A percentile compares a stretch with the other conserved stretches of the same genome.
Evolutionary conservation across 2,329 filamentous ascomycete genomes (phyloP).

Genomic region (Aspergillus texensis): DNA sequence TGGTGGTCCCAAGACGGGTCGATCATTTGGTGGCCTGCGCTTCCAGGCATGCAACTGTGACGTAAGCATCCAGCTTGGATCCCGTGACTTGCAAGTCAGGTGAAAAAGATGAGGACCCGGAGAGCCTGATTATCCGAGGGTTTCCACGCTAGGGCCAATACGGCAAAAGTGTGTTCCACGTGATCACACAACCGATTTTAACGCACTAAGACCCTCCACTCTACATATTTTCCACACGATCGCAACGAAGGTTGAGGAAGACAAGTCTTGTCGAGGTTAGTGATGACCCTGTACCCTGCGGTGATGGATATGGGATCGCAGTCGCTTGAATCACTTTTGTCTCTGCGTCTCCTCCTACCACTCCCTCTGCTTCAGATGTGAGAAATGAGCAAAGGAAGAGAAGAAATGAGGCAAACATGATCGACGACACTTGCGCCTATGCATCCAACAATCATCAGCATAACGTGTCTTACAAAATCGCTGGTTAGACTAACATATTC

Average conservation of each 20-base stretch:
- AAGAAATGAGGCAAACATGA: conserved; percentile 5
- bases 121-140: conserved; percentile 12
- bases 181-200: conserved; percentile 47
- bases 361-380: neutral
- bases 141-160: conserved; percentile 14
- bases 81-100: conserved; percentile 1
- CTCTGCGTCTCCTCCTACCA: neutral
- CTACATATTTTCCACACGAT: conserved; percentile 30
- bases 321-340: neutral
- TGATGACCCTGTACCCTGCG: conserved; percentile 16
- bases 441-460: neutral
- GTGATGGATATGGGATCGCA: neutral
- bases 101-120: neutral
- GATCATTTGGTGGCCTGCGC: neutral
- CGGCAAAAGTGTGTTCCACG: conserved; percentile 24
- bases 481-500: conserved; percentile 19
- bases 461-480: neutral
- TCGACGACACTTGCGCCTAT: neutral
- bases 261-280: conserved; percentile 63
- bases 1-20: neutral
- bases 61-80: neutral
- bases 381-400: neutral
- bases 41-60: neutral
- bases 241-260: conserved; percentile 60
- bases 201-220: conserved; percentile 30